Evolutionary conservation across 2,329 filamentous ascomycete genomes (phyloP), one percentile per base, ranked within the genome.

Genomic region (Calonectria henricotiae): DNA sequence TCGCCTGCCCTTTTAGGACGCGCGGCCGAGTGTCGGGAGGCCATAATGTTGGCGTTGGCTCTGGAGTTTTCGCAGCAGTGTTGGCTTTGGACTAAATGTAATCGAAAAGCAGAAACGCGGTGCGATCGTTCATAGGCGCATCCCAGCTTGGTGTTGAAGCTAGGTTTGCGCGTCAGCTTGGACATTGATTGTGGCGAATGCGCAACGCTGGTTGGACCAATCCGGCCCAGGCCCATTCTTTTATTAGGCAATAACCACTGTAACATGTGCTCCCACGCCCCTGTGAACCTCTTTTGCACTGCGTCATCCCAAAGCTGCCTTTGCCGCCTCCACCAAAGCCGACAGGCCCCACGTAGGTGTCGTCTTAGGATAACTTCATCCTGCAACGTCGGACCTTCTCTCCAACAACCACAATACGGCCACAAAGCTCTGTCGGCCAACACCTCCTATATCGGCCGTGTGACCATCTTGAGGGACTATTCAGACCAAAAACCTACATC

Each of bases 1-100:
- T 98, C 95, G 77, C 92, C 93, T 5, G 90, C 92, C 74, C 95
- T 92, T 84, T 96, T 97, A 11, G 94, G 94, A 43, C 94, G 92
- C 64, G 92, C 93, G 32, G 91, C 90, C 63, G 89, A 87, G 78
- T 86, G 89, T 76, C 88, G 83, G 64, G 88, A 89, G 13, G 90
- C 85, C 87, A 90, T 92, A 54, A 23, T 23, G 17, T 25, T 43
- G 55, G 37, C 20, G 32, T 37, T 25, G 15, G 37, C 3, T 23
- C 32, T 13, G 8, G 15, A n/a, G 46, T 35, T 55, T 11, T 41
- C 27, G 35, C 6, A n/a, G 9, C 12, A n/a, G 54, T 13, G 11
- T 43, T 58, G 1, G 4, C 47, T 23, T 30, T 25, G 43, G 17
- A 39, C 35, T 41, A 51, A 25, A 30, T 35, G 27, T 20, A 43